Evolutionary conservation across 2,329 filamentous ascomycete species (phyloP).

Genomic region (Ophiostoma fasciatum): DNA sequence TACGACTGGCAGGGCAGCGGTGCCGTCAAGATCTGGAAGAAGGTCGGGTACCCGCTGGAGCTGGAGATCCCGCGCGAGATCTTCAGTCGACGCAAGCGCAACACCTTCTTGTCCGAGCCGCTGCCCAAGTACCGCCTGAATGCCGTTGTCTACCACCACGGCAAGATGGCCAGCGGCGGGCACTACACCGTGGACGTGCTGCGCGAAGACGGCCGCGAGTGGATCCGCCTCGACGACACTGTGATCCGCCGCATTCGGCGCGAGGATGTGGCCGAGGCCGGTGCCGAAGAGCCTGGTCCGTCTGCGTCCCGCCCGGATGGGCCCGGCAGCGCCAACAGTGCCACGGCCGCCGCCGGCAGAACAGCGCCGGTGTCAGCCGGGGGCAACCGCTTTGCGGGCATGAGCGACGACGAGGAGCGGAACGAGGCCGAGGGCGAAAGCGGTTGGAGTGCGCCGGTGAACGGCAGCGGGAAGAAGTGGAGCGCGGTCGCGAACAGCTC

Average conservation of each 20-base stretch:
- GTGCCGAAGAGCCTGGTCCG: slow-evolving; percentile 51
- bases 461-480: slow-evolving; percentile 58
- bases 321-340: too few relatives aligned
- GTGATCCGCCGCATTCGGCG: slow-evolving; percentile 69
- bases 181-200: slow-evolving; percentile 98
- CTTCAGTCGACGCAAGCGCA: slow-evolving; percentile 61
- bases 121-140: slow-evolving; percentile 75
- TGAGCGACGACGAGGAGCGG: slow-evolving; percentile 52
- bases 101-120: slow-evolving; percentile 46
- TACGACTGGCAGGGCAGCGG: slow-evolving; percentile 72
- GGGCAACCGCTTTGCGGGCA: slow-evolving; percentile 61
- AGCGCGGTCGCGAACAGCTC: slow-evolving; percentile 53
- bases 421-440: slow-evolving; percentile 21
- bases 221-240: slow-evolving; percentile 93
- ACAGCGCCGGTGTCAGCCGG: too few relatives aligned
- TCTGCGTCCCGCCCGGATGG: too few relatives aligned
- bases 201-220: slow-evolving; percentile 86
- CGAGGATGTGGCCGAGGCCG: slow-evolving; percentile 79
- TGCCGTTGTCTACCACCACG: slow-evolving; percentile 91
- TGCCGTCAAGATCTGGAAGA: slow-evolving; percentile 97
- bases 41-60: slow-evolving; percentile 86
- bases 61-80: slow-evolving; percentile 86
- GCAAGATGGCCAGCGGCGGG: slow-evolving; percentile 87
- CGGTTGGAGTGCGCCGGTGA: slow-evolving; percentile 52
- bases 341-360: slow-evolving; percentile 26